phyloP scores from a whole-genome alignment of 2,329 filamentous ascomycete genomes.

The Fusarium graminum region DNA sequence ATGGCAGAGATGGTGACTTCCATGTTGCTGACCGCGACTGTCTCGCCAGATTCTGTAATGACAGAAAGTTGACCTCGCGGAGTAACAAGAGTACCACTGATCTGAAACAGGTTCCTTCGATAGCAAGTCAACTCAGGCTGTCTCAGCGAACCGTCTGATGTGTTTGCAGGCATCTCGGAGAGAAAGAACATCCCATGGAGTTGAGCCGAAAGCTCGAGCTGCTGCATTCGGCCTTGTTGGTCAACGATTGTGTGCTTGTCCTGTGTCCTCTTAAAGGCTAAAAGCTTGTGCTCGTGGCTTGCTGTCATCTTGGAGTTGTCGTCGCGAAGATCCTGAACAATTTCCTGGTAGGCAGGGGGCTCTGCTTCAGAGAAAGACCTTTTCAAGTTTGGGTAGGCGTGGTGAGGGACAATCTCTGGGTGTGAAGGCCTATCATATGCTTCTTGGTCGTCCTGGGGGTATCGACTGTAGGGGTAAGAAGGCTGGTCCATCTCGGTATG shows the following conservation, averaged over 20 bases:
- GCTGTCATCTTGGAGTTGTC: conserved; percentile 69
- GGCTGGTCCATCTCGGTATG: conserved; percentile 64
- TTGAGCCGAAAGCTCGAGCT: conserved; percentile 76
- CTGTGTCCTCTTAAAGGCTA: conserved; percentile 68
- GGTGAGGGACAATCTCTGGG: conserved; percentile 62
- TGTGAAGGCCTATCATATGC: conserved; percentile 67
- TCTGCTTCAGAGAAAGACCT: conserved; percentile 69
- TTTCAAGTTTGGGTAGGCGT: conserved; percentile 69
- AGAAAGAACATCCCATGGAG: conserved; percentile 92
- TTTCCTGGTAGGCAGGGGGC: conserved; percentile 69
- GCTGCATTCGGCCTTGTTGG: conserved; percentile 69
- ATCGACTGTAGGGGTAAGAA: conserved; percentile 66
- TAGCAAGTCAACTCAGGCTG: conserved; percentile 95
- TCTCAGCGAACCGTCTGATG: conserved; percentile 67
- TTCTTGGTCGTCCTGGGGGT: conserved; percentile 67
- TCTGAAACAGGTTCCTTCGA: conserved; percentile 94
- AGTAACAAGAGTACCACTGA: conserved; percentile 88
- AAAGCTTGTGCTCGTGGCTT: conserved; percentile 71
- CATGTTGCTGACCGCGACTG: conserved; percentile 83
- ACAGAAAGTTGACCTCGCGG: conserved; percentile 83
- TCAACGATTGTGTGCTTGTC: conserved; percentile 73
- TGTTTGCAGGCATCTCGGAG: conserved; percentile 79
- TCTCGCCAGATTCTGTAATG: conserved; percentile 85
- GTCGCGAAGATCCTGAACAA: conserved; percentile 71
- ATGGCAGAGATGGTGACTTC: conserved; percentile 93